These are phyloP conservation scores for Fulvia fulva DNA, from an alignment of 2,329 filamentous ascomycete species.

Conservation along the genomic window DNA sequence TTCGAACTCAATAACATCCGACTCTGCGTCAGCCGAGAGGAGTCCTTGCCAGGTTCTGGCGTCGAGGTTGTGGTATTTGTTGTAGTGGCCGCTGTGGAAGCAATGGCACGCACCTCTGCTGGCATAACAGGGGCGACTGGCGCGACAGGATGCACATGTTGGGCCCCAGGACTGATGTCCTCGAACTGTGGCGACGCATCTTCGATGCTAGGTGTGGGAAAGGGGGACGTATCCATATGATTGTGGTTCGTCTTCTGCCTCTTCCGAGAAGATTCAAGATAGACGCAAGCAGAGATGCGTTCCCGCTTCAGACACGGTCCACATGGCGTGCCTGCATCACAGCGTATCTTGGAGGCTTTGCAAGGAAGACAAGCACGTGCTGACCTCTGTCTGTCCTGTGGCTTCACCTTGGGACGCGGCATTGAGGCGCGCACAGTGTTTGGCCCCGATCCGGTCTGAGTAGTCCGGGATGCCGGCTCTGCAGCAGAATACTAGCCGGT, in stretches of 20 bases:
- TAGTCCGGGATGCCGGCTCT: not conserved
- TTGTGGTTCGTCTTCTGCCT: conserved; percentile 12
- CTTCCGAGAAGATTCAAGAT: conserved; percentile 20
- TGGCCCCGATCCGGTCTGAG: not conserved
- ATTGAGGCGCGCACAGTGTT: conserved; percentile 1
- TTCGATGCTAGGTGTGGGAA: conserved; percentile 19
- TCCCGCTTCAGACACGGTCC: conserved; percentile 20
- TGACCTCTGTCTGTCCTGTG: conserved; percentile 16
- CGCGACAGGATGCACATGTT: not conserved
- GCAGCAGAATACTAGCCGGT: not conserved
- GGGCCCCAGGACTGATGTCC: not conserved
- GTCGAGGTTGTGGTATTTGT: conserved; percentile 15
- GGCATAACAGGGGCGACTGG: conserved; percentile 2
- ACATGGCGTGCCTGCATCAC: conserved; percentile 21
- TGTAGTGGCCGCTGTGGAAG: conserved; percentile 3
- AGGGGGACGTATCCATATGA: conserved; percentile 7
- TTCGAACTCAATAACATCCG: conserved; percentile 51
- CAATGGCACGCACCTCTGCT: not conserved
- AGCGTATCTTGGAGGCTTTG: conserved; percentile 25
- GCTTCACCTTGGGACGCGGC: conserved; percentile 22
- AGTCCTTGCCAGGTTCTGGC: conserved; percentile 16
- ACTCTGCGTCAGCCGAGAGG: conserved; percentile 18
- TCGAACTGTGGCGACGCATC: conserved; percentile 18
- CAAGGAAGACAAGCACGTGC: conserved; percentile 21
- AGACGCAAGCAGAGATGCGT: conserved; percentile 18